phyloP scores from a whole-genome alignment of 495 filamentous ascomycete genomes.

The Penicillium cinerascens region DNA sequence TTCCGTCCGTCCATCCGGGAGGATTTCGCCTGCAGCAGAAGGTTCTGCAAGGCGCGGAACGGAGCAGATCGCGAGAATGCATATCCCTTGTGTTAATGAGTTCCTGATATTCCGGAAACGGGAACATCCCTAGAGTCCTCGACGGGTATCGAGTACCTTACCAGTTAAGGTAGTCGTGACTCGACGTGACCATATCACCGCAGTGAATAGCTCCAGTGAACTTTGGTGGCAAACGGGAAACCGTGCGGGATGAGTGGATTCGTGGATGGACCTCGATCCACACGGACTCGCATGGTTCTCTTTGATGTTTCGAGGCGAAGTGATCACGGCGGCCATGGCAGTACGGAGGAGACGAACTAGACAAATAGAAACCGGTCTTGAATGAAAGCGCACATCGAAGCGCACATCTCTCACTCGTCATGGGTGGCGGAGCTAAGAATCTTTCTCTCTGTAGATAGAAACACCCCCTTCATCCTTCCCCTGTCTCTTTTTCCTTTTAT shows the following conservation, averaged over 20 bases:
- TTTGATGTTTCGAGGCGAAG: neutral
- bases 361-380: too few relatives aligned
- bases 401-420: neutral
- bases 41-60: conserved; percentile 20
- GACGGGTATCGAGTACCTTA: neutral
- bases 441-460: neutral
- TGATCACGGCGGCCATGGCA: too few relatives aligned
- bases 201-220: neutral
- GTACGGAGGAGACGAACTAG: too few relatives aligned
- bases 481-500: neutral
- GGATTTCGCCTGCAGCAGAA: conserved; percentile 5
- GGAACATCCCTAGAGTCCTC: neutral
- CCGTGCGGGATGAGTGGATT: neutral
- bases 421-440: conserved; percentile 4
- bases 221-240: neutral
- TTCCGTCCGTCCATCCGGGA: conserved; percentile 13
- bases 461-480: neutral
- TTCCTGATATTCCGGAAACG: neutral
- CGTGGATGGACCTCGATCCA: neutral
- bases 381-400: neutral
- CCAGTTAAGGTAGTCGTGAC: neutral
- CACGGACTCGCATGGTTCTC: neutral
- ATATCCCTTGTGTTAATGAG: conserved; percentile 8
- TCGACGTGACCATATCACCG: neutral
- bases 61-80: conserved; percentile 17